These are phyloP conservation scores for Theobroma grandiflorum DNA, from an alignment of 441 rosid genomes.

Conservation along the genomic window DNA sequence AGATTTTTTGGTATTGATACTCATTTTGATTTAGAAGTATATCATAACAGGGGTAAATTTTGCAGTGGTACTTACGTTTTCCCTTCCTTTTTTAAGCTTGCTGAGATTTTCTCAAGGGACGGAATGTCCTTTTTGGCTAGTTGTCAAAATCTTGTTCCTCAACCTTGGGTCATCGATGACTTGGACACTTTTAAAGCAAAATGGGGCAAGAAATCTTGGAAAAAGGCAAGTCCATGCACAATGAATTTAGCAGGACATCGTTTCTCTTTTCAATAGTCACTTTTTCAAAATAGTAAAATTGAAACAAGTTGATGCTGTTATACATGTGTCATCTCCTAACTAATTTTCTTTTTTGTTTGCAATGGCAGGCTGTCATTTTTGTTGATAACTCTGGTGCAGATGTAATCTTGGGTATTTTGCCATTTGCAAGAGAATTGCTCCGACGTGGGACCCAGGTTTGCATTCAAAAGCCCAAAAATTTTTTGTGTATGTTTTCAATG, in stretches of 20 bases:
- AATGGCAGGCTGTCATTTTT: constrained; percentile 84
- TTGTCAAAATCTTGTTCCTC: constrained; percentile 85
- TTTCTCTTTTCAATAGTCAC: constrained; percentile 5
- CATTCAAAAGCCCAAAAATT: not conserved
- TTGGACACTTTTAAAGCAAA: constrained; percentile 74
- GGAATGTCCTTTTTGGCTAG: constrained; percentile 93
- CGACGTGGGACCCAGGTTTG: constrained; percentile 86
- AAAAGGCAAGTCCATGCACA: constrained; percentile 60
- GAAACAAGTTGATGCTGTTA: constrained; percentile 17
- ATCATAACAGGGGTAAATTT: not conserved
- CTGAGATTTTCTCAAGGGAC: constrained; percentile 93
- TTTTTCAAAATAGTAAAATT: constrained; percentile 13
- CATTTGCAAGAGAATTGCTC: constrained; percentile 93
- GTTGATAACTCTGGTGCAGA: constrained; percentile 99
- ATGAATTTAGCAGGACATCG: constrained; percentile 17
- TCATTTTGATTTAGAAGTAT: not conserved
- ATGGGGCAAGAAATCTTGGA: constrained; percentile 90
- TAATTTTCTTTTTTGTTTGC: constrained; percentile 26
- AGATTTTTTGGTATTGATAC: not conserved
- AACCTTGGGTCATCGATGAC: constrained; percentile 99
- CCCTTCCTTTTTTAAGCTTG: constrained; percentile 57
- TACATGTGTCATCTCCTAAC: constrained; percentile 28
- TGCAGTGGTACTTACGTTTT: constrained; percentile 20
- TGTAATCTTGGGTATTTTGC: constrained; percentile 89
- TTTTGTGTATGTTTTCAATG: not conserved